Evolutionary conservation across 441 rosid species (phyloP).

Genomic region (Eutrema salsugineum): DNA sequence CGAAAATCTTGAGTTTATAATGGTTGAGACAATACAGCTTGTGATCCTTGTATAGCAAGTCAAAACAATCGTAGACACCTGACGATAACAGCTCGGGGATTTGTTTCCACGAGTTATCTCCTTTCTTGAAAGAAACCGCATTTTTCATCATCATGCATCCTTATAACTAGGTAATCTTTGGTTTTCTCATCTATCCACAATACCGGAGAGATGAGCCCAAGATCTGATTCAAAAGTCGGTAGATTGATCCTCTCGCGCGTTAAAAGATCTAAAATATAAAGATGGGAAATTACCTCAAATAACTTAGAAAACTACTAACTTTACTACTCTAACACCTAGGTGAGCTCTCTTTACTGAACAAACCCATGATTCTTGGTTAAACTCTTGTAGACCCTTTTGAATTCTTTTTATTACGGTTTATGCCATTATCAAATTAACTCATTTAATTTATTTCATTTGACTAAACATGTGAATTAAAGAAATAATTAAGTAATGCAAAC

Average conservation of each 20-base stretch:
- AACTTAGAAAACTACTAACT: too few relatives aligned
- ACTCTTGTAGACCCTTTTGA: too few relatives aligned
- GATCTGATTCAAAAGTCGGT: neutral
- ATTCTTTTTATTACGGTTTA: too few relatives aligned
- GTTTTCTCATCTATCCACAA: slow-evolving; percentile 1
- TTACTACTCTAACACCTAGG: too few relatives aligned
- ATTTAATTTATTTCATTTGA: too few relatives aligned
- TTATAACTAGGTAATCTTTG: neutral
- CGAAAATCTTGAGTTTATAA: neutral
- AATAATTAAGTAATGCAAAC: too few relatives aligned
- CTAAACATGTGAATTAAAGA: too few relatives aligned
- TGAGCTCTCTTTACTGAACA: too few relatives aligned
- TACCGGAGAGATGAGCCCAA: neutral
- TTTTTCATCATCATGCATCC: neutral
- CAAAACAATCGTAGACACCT: neutral
- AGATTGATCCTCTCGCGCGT: neutral
- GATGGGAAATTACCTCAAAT: too few relatives aligned
- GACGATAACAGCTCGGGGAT: neutral
- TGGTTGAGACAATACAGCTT: neutral
- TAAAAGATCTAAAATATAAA: neutral
- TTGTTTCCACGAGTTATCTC: neutral
- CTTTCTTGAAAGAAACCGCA: neutral
- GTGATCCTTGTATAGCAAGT: slow-evolving; percentile 2
- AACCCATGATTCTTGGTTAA: too few relatives aligned
- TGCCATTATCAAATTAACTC: too few relatives aligned